phyloP scores from a whole-genome alignment of 805 yeast species.

The Metschnikowia arizonensis region DNA sequence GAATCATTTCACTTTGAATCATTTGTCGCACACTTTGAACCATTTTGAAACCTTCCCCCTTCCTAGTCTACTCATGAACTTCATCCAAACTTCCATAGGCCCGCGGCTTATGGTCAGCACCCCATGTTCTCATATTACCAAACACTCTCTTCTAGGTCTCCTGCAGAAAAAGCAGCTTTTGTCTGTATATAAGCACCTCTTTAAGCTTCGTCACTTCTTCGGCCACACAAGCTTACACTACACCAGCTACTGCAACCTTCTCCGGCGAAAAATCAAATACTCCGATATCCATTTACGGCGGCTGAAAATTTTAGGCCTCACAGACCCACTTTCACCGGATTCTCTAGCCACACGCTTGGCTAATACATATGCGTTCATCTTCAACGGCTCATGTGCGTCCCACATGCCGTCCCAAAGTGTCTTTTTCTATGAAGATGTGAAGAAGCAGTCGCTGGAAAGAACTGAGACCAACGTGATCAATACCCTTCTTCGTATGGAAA shows the following conservation, averaged over 20 bases:
- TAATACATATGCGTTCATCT: slow-evolving; percentile 18
- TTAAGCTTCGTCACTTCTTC: slow-evolving; percentile 26
- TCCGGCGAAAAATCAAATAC: slow-evolving; percentile 24
- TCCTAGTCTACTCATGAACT: too few relatives aligned
- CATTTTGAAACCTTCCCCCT: too few relatives aligned
- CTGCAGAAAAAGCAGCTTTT: slow-evolving; percentile 8
- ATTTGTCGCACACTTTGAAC: too few relatives aligned
- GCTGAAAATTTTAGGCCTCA: slow-evolving; percentile 5
- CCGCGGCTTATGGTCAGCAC: slow-evolving; percentile 8
- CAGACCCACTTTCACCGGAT: slow-evolving; percentile 6
- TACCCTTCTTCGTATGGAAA: slow-evolving; percentile 17
- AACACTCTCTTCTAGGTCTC: slow-evolving; percentile 8
- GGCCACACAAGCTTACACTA: slow-evolving; percentile 13
- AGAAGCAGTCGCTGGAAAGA: slow-evolving; percentile 6
- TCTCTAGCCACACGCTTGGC: slow-evolving; percentile 10
- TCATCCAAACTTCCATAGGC: slow-evolving; percentile 9
- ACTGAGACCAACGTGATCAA: slow-evolving; percentile 9
- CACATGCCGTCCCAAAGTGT: slow-evolving; percentile 4
- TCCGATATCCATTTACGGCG: slow-evolving; percentile 13
- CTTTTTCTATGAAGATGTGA: slow-evolving; percentile 11
- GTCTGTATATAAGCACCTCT: slow-evolving; percentile 30
- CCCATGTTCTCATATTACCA: slow-evolving; percentile 10
- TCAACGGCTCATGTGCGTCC: slow-evolving; percentile 15
- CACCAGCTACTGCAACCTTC: slow-evolving; percentile 18
- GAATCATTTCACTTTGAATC: too few relatives aligned